Percentiles rank a stretch among this genome's conserved stretches.
phyloP scores from a whole-genome alignment of 768 basidiomycete species.

The Lactarius sp. region DNA sequence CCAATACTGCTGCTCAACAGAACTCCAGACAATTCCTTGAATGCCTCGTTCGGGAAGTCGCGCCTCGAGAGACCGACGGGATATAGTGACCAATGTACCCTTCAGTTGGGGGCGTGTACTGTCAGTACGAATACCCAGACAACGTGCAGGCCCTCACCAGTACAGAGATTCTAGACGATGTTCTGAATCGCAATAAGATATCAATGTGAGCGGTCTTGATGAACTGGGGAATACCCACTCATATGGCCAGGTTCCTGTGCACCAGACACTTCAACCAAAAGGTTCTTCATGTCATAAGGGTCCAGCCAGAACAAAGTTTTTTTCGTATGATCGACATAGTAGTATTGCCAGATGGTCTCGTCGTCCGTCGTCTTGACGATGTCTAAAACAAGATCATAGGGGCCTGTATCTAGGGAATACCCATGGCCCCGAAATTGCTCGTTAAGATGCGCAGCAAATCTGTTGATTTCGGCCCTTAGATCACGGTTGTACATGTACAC shows the following conservation, averaged over 20 bases:
- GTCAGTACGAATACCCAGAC: not conserved
- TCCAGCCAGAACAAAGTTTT: constrained; percentile 11
- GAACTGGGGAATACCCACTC: constrained; percentile 3
- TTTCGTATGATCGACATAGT: constrained; percentile 9
- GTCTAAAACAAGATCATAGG: constrained; percentile 15
- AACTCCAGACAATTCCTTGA: not conserved
- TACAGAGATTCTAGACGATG: constrained; percentile 12
- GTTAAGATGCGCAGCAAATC: not conserved
- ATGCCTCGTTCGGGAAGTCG: not conserved
- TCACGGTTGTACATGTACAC: constrained; percentile 15
- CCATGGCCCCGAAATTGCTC: not conserved
- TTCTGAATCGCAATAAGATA: not conserved
- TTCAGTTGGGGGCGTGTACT: not conserved
- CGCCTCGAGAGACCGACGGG: constrained; percentile 1
- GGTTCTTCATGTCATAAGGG: not conserved
- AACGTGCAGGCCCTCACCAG: not conserved
- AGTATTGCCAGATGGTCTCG: constrained; percentile 4
- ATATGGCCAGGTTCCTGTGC: constrained; percentile 5
- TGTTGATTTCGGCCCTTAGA: not conserved
- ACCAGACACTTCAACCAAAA: not conserved
- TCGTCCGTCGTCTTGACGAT: not conserved
- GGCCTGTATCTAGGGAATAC: not conserved
- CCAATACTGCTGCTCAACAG: constrained; percentile 13
- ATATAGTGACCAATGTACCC: constrained; percentile 20
- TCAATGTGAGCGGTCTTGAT: not conserved